Evolutionary conservation across 371 early-diverging fungal genomes (phyloP), one percentile per base, ranked within the genome.

Genomic region (Syncephalis fuscata): DNA sequence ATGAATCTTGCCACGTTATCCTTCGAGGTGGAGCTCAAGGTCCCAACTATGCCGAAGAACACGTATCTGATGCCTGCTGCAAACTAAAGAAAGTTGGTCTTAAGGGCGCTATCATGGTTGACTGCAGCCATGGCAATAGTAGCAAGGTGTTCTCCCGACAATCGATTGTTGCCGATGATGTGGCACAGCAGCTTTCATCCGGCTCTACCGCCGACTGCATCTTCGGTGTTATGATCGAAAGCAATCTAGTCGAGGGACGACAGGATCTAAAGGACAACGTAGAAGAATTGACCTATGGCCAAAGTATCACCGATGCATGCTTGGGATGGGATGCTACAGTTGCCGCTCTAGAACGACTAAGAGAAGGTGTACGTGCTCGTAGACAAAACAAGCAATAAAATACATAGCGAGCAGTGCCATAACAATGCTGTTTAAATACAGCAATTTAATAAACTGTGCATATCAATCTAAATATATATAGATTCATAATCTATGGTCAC

Each of bases 171-270:
- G 82, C 76, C 24, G 68, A 80, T 45, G 68, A 72, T 52, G 68
- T 93, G 54, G 72, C 66, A 10, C 59, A 66, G 39, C 84, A 82
- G 58, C 62, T 86, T 37, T 62, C 78, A 11, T 63, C 57, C 17
- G 86, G 86, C 11, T 73, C 82, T 51, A 52, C 39, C 10, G 10
- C 26, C 2, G 7, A 32, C 7, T 32, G 32, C 11, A 78, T 92
- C 23, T 55, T 80, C 41, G 93, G 93, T 43, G 80, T 93, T 17
- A 95, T 95, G 96, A 82, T 95, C 48, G 96, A 95, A 65, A 80
- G 82, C 20, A 82, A 95, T 49, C 59, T 92, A 27, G 61, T 72
- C 48, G 93, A 85, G 58, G 82, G 82, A 15, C 74, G 79, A 38
- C 88, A 88, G 64, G 71, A 70, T 46, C 72, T 88, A n/a, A 51